Evolutionary conservation across 495 filamentous ascomycete species (phyloP).

Genomic region (Parathielavia hyrcaniae): DNA sequence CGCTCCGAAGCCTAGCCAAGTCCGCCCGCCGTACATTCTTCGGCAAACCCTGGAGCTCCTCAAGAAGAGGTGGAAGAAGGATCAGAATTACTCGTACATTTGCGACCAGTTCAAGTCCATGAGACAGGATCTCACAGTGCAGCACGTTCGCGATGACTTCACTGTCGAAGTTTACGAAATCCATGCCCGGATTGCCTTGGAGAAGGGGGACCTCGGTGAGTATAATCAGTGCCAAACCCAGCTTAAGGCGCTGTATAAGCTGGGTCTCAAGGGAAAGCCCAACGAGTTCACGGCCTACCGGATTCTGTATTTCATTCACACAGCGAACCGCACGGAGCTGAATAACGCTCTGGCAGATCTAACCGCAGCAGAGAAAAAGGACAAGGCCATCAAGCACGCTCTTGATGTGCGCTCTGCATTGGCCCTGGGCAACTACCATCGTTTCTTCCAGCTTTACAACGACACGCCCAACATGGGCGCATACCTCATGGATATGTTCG

Average conservation of each 20-base stretch:
- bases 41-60: slow-evolving; percentile 78
- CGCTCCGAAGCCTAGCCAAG: slow-evolving; percentile 74
- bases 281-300: slow-evolving; percentile 99
- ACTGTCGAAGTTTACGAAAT: slow-evolving; percentile 95
- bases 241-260: slow-evolving; percentile 79
- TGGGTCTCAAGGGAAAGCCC: slow-evolving; percentile 80
- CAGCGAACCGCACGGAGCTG: slow-evolving; percentile 95
- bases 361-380: slow-evolving; percentile 89
- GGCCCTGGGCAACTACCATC: slow-evolving; percentile 92
- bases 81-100: slow-evolving; percentile 92
- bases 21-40: slow-evolving; percentile 78
- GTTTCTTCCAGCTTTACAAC: slow-evolving; percentile 90
- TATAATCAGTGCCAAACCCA: slow-evolving; percentile 99
- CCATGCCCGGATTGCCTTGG: slow-evolving; percentile 93
- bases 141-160: slow-evolving; percentile 92
- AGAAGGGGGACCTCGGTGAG: slow-evolving; percentile 99
- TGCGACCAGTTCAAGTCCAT: slow-evolving; percentile 99
- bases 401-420: slow-evolving; percentile 84
- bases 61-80: slow-evolving; percentile 89
- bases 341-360: slow-evolving; percentile 97
- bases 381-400: slow-evolving; percentile 80
- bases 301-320: slow-evolving; percentile 99
- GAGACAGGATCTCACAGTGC: slow-evolving; percentile 95
- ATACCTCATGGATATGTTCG: slow-evolving; percentile 98
- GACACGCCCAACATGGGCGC: slow-evolving; percentile 95